Percentiles rank a stretch among this genome's conserved stretches.
phyloP scores from a whole-genome alignment of 140 eudicot species.

The Ambrosia hybrid region DNA sequence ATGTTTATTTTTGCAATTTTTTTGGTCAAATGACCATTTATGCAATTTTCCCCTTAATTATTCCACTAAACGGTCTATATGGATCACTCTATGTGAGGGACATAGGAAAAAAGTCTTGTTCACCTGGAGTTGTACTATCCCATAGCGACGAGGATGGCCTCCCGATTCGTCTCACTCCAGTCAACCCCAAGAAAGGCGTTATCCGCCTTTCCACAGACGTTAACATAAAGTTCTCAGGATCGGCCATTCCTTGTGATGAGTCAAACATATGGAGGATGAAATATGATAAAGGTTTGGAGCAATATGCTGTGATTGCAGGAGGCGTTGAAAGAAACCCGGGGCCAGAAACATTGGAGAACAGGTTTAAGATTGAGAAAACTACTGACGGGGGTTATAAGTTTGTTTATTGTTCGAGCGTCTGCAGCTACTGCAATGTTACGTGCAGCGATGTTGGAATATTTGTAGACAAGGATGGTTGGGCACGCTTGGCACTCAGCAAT shows the following conservation, averaged over 20 bases:
- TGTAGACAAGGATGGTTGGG: neutral
- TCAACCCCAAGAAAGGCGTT: slow-evolving; percentile 26
- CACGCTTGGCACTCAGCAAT: neutral
- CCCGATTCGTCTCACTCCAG: slow-evolving; percentile 34
- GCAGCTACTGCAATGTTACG: slow-evolving; percentile 29
- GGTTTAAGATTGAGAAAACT: slow-evolving; percentile 39
- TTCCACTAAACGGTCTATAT: too few relatives aligned
- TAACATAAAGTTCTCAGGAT: slow-evolving; percentile 34
- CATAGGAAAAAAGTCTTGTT: too few relatives aligned
- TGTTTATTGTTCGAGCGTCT: slow-evolving; percentile 38
- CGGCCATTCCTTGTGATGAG: too few relatives aligned
- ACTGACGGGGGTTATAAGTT: slow-evolving; percentile 34
- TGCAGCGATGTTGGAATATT: slow-evolving; percentile 25
- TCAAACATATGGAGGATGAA: too few relatives aligned
- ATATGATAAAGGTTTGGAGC: too few relatives aligned
- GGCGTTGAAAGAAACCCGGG: too few relatives aligned
- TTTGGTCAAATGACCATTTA: too few relatives aligned
- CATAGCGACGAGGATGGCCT: slow-evolving; percentile 4
- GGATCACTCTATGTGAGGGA: too few relatives aligned
- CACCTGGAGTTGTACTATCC: slow-evolving; percentile 30
- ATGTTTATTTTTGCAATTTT: too few relatives aligned
- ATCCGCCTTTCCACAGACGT: slow-evolving; percentile 27
- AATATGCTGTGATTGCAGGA: too few relatives aligned
- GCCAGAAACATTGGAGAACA: too few relatives aligned
- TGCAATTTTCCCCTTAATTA: too few relatives aligned